Evolutionary conservation across 305 asterid species (phyloP), one percentile per base, ranked within the genome.

Genomic region (Solanum aculeatissimum): DNA sequence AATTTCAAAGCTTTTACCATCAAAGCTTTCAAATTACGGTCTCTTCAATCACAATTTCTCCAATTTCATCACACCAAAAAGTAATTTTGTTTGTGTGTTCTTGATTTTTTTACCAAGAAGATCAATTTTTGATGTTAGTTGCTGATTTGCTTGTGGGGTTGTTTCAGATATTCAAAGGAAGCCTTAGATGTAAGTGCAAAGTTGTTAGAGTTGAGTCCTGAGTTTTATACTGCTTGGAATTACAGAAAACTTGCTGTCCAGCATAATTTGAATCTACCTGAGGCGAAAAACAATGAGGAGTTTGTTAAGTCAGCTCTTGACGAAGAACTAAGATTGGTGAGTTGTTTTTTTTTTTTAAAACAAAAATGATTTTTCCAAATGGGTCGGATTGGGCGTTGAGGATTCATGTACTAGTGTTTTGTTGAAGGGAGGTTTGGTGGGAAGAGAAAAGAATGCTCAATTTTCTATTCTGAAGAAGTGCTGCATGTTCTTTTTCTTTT

Each of bases 151-250:
- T 65, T 47, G 54, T 12, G 51, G 51, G 54, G 23, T 40, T 74
- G 63, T 25, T 54, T 70, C 85, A 97, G 99, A 81, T 97, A 92
- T 84, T 90, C 98, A 35, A 88, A 89, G 85, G 98, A 97, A 91
- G 98, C 97, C 4, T 66, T 94, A 32, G 98, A 95, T 62, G 87
- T 91, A 68, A 95, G 92, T 86, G 91, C 94, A 11, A 89, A 90
- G 90, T 91, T 95, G 40, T 85, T 95, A 47, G 96, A 90, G 89
- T 86, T 91, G 11, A 95, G 94, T 88, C 98, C 99, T 6, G 99
- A 97, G 92, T 92, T 91, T 72, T 92, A 93, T 58, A 93, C 98
- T 7, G 97, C 93, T 63, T 97, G 99, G 98, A 97, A 95, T 87
- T 94, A 92, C 84, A 89, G 99, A 85, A 95, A 94, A 88, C 92